Evolutionary conservation across 2,329 filamentous ascomycete species (phyloP).

Genomic region (Orbilia oligospora): DNA sequence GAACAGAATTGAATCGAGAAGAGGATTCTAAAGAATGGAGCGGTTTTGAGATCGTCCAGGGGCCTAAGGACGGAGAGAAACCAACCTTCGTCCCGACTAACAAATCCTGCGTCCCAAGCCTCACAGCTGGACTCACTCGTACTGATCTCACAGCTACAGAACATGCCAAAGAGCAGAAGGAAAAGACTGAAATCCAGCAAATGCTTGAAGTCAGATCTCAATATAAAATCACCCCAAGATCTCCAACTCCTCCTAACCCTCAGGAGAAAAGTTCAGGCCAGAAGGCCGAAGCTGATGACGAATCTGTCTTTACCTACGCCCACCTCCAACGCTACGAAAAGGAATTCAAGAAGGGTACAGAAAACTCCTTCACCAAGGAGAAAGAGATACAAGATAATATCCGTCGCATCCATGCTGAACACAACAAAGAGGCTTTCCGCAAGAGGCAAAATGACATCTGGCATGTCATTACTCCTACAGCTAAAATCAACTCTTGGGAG

Average conservation of each 20-base stretch:
- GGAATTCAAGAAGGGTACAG: background rate
- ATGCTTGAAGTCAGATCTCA: background rate
- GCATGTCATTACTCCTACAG: background rate
- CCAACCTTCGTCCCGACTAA: background rate
- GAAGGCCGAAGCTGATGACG: background rate
- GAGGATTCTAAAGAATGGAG: background rate
- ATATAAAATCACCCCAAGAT: background rate
- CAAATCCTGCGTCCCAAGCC: background rate
- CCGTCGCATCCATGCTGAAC: background rate
- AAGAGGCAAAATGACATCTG: constrained; percentile 14
- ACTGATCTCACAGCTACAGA: background rate
- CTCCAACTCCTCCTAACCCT: background rate
- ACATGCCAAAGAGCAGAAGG: background rate
- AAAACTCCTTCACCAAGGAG: constrained; percentile 3
- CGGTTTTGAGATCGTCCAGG: background rate
- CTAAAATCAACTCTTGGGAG: background rate
- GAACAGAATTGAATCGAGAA: background rate
- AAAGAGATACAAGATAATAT: constrained; percentile 5
- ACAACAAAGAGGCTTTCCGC: background rate
- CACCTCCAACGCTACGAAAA: constrained; percentile 9
- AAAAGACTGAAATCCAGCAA: background rate
- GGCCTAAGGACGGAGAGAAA: no score
- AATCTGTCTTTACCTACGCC: background rate
- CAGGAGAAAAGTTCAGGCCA: background rate
- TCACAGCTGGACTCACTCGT: background rate